These are phyloP conservation scores for Calonectria montana DNA, from an alignment of 2,329 filamentous ascomycete species.

Conservation along the genomic window DNA sequence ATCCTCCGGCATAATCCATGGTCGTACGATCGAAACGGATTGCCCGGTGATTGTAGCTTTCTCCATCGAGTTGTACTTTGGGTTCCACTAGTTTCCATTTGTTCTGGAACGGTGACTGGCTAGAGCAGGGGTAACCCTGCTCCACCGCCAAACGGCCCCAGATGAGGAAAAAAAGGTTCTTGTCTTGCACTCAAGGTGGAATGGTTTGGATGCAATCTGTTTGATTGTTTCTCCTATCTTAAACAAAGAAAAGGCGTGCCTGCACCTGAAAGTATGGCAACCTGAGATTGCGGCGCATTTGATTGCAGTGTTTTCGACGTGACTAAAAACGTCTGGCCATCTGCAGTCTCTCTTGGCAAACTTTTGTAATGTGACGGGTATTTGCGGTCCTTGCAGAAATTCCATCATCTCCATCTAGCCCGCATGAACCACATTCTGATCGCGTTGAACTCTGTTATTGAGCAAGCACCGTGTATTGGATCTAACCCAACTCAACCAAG, in stretches of 20 bases:
- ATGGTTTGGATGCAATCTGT: background rate
- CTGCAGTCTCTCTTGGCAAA: background rate
- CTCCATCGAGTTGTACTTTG: background rate
- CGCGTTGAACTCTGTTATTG: background rate
- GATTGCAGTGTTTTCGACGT: background rate
- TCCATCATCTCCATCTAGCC: background rate
- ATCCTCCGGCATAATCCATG: background rate
- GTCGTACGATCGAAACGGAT: conserved; percentile 3
- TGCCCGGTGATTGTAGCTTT: background rate
- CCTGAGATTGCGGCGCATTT: background rate
- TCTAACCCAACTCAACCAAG: background rate
- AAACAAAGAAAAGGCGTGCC: background rate
- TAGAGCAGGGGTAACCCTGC: background rate
- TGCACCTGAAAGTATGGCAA: background rate
- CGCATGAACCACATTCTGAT: background rate
- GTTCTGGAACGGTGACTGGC: background rate
- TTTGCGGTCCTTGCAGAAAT: background rate
- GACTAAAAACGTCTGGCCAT: background rate
- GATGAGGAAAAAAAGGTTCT: background rate
- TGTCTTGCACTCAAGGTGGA: background rate
- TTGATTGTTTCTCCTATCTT: background rate
- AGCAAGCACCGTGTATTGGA: background rate
- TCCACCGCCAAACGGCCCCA: background rate
- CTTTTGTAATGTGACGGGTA: background rate
- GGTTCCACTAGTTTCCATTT: background rate